These are phyloP conservation scores for Misopates orontium DNA, from an alignment of 257 asterid species.

Conservation along the genomic window DNA sequence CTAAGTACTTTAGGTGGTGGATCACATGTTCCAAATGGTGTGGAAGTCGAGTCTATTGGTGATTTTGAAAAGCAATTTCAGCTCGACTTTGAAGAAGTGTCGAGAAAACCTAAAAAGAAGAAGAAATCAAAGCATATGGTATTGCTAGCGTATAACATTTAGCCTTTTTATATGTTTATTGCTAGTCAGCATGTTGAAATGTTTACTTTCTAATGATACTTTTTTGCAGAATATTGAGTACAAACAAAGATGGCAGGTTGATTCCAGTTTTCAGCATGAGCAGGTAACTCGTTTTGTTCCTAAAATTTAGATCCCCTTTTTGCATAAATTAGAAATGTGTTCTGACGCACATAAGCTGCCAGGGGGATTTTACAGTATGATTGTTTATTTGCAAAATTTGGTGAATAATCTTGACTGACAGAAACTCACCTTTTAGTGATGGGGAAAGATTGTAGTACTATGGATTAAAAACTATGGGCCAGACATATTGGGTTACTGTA, in stretches of 20 bases:
- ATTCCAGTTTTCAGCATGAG: conserved; percentile 68
- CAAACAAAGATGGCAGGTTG: conserved; percentile 76
- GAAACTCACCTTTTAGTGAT: conserved; percentile 3
- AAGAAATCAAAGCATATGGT: conserved; percentile 83
- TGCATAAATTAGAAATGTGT: not conserved
- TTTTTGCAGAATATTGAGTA: conserved; percentile 56
- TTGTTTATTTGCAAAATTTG: not conserved
- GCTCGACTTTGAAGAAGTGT: conserved; percentile 65
- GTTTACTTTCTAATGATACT: conserved; percentile 25
- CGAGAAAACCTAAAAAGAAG: conserved; percentile 77
- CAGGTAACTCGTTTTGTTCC: conserved; percentile 61
- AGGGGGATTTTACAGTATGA: not conserved
- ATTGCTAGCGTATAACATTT: conserved; percentile 22
- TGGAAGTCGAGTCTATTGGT: conserved; percentile 78
- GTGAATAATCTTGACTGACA: not conserved
- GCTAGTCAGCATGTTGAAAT: conserved; percentile 20
- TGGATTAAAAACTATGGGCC: conserved; percentile 13
- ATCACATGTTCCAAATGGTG: conserved; percentile 48
- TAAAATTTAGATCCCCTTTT: not conserved
- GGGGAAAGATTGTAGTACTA: conserved; percentile 2
- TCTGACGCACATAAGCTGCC: conserved; percentile 15
- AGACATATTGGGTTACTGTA: conserved; percentile 1
- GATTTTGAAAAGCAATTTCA: conserved; percentile 70
- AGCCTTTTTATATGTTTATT: conserved; percentile 1
- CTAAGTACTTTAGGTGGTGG: conserved; percentile 76